Conservation (phyloP, 345 rosid genomes). For the Nephelium lappaceum region DNA sequence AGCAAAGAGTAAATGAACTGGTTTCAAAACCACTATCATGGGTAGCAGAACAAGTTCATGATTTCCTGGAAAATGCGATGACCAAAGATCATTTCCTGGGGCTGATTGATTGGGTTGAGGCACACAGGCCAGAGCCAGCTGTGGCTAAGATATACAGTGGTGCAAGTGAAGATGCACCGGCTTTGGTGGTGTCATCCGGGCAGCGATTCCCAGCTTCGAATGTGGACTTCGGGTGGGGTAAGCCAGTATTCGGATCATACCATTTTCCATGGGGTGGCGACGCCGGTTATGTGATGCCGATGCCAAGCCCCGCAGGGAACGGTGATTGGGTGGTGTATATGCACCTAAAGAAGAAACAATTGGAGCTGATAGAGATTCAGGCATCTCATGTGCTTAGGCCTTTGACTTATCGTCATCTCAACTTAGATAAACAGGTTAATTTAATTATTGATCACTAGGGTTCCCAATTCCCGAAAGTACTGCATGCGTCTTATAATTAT, state of each 20-base stretch:
- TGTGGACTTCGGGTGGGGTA: slow-evolving; percentile 68
- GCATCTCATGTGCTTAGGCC: slow-evolving; percentile 40
- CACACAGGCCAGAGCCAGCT: slow-evolving; percentile 52
- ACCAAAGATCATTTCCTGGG: slow-evolving; percentile 70
- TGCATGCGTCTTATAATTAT: too few relatives aligned
- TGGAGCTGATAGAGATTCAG: slow-evolving; percentile 37
- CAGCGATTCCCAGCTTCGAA: slow-evolving; percentile 49
- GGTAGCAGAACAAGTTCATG: slow-evolving; percentile 61
- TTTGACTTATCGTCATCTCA: slow-evolving; percentile 34
- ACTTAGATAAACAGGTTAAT: background rate
- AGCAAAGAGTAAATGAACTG: slow-evolving; percentile 37
- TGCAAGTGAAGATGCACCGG: slow-evolving; percentile 50
- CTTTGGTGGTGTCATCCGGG: slow-evolving; percentile 80
- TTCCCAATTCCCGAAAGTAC: too few relatives aligned
- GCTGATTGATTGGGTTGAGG: slow-evolving; percentile 82
- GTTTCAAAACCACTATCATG: slow-evolving; percentile 47
- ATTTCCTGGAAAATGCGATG: slow-evolving; percentile 37
- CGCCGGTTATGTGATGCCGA: slow-evolving; percentile 70
- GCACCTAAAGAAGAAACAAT: slow-evolving; percentile 35
- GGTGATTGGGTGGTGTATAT: slow-evolving; percentile 72
- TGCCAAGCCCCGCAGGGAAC: slow-evolving; percentile 50
- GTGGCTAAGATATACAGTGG: slow-evolving; percentile 52
- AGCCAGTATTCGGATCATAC: slow-evolving; percentile 55
- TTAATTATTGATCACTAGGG: too few relatives aligned
- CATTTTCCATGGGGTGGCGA: slow-evolving; percentile 62